These are phyloP conservation scores for Camillea tinctor DNA, from an alignment of 2,329 filamentous ascomycete genomes.

Conservation along the genomic window DNA sequence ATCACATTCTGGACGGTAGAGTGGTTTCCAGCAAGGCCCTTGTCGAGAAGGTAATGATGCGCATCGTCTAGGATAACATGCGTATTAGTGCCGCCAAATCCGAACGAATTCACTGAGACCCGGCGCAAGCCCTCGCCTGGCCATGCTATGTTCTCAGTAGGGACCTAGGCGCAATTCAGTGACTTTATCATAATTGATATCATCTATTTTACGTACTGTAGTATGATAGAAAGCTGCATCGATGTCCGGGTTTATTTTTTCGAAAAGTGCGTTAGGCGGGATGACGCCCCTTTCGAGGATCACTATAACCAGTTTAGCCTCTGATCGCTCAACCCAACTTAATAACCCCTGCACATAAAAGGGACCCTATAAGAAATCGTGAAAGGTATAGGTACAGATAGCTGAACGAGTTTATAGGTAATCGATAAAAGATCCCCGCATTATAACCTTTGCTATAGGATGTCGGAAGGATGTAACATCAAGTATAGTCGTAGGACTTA, in stretches of 20 bases:
- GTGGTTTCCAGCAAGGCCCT: conserved; percentile 17
- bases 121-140: conserved; percentile 35
- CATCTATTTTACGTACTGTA: conserved; percentile 9
- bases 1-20: conserved; percentile 7
- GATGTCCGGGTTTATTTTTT: conserved; percentile 27
- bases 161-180: conserved; percentile 21
- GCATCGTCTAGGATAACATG: conserved; percentile 29
- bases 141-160: conserved; percentile 23
- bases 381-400: not conserved
- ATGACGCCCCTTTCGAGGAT: conserved; percentile 32
- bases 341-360: not conserved
- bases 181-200: not conserved
- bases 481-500: not conserved
- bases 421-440: not conserved
- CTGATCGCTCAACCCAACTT: not conserved
- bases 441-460: not conserved
- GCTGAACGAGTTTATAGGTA: not conserved
- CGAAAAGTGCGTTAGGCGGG: conserved; percentile 29
- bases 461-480: not conserved
- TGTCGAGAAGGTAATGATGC: conserved; percentile 19
- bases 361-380: not conserved
- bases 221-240: conserved; percentile 24
- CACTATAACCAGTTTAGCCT: conserved; percentile 14
- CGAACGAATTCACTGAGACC: conserved; percentile 30
- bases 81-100: conserved; percentile 28